These are phyloP conservation scores for Leonotis leonurus DNA, from an alignment of 257 asterid species.

Conservation along the genomic window DNA sequence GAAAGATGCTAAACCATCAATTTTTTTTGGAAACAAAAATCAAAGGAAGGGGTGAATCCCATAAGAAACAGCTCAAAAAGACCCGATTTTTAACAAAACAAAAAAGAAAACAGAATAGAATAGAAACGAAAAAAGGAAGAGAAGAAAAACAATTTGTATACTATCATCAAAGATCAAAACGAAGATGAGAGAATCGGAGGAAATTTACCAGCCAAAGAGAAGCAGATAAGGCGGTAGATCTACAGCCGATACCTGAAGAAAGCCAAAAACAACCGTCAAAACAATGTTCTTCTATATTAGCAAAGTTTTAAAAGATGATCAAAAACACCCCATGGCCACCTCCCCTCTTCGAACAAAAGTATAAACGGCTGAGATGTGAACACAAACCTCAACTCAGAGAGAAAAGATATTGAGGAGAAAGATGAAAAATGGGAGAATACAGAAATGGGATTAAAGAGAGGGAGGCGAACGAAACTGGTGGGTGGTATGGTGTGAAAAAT, in stretches of 20 bases:
- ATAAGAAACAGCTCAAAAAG: not conserved
- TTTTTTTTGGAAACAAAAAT: not conserved
- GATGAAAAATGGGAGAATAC: conserved; percentile 10
- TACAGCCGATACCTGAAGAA: conserved; percentile 50
- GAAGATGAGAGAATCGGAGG: conserved; percentile 12
- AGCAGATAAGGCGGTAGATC: conserved; percentile 56
- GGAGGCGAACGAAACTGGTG: conserved; percentile 34
- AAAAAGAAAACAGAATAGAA: no score
- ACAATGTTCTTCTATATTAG: conserved; percentile 12
- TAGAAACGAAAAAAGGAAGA: not conserved
- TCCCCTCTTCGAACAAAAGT: not conserved
- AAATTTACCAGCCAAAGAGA: conserved; percentile 42
- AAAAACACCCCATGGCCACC: conserved; percentile 15
- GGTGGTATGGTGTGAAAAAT: conserved; percentile 31
- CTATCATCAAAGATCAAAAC: conserved; percentile 20
- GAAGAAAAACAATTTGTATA: not conserved
- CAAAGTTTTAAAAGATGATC: conserved; percentile 11
- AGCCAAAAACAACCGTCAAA: conserved; percentile 26
- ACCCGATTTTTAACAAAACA: conserved; percentile 19
- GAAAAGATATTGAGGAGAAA: not conserved
- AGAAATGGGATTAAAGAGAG: not conserved
- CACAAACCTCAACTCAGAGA: conserved; percentile 31
- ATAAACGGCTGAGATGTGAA: conserved; percentile 10
- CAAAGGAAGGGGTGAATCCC: conserved; percentile 6
- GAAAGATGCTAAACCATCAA: conserved; percentile 17